Evolutionary conservation across 2,329 filamentous ascomycete species (phyloP).

Genomic region (Metarhizium robertsii): DNA sequence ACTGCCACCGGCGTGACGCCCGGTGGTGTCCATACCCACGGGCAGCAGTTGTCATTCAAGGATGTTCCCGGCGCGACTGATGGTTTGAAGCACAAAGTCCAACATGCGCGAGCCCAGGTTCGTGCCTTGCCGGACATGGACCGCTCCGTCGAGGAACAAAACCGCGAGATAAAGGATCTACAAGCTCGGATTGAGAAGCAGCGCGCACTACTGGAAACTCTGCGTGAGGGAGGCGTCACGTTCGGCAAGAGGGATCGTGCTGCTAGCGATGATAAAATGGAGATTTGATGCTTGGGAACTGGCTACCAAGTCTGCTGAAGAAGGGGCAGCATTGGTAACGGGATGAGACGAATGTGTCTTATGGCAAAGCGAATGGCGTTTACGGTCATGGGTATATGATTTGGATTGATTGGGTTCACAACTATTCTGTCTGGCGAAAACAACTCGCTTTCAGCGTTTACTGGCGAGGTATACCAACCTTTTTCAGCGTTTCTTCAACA

Average conservation of each 20-base stretch:
- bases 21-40: constrained; percentile 21
- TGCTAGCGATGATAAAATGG: constrained; percentile 28
- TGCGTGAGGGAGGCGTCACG: constrained; percentile 38
- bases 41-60: constrained; percentile 45
- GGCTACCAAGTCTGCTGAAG: neutral
- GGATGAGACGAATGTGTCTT: neutral
- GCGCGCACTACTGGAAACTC: constrained; percentile 43
- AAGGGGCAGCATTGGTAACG: neutral
- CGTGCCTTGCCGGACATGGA: constrained; percentile 60
- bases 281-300: constrained; percentile 19
- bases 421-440: neutral
- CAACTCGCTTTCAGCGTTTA: neutral
- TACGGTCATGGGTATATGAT: neutral
- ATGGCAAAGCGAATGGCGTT: constrained; percentile 8
- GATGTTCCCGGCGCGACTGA: constrained; percentile 73
- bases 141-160: constrained; percentile 57
- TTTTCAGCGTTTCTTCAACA: constrained; percentile 55
- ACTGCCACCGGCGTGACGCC: constrained; percentile 29
- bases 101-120: constrained; percentile 62
- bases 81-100: constrained; percentile 72
- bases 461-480: constrained; percentile 28
- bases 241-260: constrained; percentile 20
- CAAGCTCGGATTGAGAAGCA: constrained; percentile 56
- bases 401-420: neutral
- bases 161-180: constrained; percentile 58